These are phyloP conservation scores for Lablab purpureus DNA, from an alignment of 306 rosid genomes.

Conservation along the genomic window DNA sequence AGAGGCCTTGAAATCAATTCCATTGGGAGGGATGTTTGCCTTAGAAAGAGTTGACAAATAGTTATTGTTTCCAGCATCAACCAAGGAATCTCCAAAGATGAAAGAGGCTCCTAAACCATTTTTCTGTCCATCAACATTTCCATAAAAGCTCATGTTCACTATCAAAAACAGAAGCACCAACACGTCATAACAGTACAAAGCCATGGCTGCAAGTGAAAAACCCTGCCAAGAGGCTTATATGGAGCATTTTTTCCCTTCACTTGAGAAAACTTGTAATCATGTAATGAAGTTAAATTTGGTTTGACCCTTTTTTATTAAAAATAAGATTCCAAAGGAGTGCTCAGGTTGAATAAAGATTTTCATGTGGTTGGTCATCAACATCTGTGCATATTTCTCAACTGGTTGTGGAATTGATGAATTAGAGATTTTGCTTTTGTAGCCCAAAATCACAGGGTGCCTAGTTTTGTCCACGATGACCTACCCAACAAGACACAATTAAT, in stretches of 20 bases:
- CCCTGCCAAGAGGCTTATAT: constrained; percentile 40
- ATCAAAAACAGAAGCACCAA: constrained; percentile 48
- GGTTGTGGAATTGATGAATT: constrained; percentile 21
- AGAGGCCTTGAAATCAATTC: constrained; percentile 80
- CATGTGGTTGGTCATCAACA: constrained; percentile 74
- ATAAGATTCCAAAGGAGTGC: neutral
- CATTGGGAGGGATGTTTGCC: constrained; percentile 85
- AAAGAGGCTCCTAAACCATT: constrained; percentile 78
- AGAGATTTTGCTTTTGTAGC: constrained; percentile 41
- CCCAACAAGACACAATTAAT: constrained; percentile 18
- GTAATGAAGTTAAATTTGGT: constrained; percentile 64
- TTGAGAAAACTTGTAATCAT: constrained; percentile 56
- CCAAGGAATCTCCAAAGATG: constrained; percentile 93
- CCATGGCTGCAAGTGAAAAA: constrained; percentile 43
- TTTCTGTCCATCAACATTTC: constrained; percentile 49
- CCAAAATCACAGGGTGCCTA: constrained; percentile 8
- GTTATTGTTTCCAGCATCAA: constrained; percentile 95
- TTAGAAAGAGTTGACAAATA: constrained; percentile 76
- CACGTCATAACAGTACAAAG: constrained; percentile 40
- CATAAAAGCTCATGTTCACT: constrained; percentile 42
- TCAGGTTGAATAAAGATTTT: constrained; percentile 42
- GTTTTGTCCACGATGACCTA: constrained; percentile 37
- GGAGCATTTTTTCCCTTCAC: constrained; percentile 17
- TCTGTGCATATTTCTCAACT: constrained; percentile 45
- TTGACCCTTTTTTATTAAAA: constrained; percentile 52